Evolutionary conservation across 1,284 basidiomycete species (phyloP), one percentile per base, ranked within the genome.

Genomic region (Sporisorium iseilematis-ciliati): DNA sequence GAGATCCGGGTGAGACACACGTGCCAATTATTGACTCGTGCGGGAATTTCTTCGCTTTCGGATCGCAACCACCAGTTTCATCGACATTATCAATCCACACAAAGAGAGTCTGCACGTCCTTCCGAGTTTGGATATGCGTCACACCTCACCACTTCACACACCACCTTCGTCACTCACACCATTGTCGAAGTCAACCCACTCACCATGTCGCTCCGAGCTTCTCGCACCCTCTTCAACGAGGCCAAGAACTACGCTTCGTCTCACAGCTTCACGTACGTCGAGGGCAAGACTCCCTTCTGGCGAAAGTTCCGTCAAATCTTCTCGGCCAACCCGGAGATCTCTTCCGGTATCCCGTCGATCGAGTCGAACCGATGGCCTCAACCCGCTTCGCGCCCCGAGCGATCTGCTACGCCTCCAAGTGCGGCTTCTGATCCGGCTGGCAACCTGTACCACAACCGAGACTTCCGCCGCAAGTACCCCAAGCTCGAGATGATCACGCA

Each of bases 391-490:
- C 88, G 95, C 56, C 91, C 93, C 26, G 95, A 97, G 88, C 89
- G 88, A 78, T 94, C 95, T 80, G 88, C 91, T 16, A 92, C 92
- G 0, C 93, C 95, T 14, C 93, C 95, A 2, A 95, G 93, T 92
- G 90, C 80, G 79, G 72, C 71, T 41, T 74, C 63, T 38, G 75
- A 80, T 63, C 57, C 74, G 18, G 78, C 79, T 23, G 61, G 67
- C 69, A 77, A 85, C 74, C 48, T 81, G 48, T 97, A 97, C 89
- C 94, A 91, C 91, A 93, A 95, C 87, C 93, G 95, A 70, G 95
- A 97, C 87, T 92, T 95, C 81, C 91, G 95, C 67, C 91, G 95
- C 66, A 91, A 91, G 60, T 97, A 95, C 86, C 94, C 95, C 33
- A 91, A 92, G 81, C 90, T 94, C 51, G 79, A 83, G 40, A 82